Percentiles rank a stretch among this genome's conserved stretches.
phyloP scores from a whole-genome alignment of 2,329 filamentous ascomycete genomes.

The Ceratocystiopsis minuta region DNA sequence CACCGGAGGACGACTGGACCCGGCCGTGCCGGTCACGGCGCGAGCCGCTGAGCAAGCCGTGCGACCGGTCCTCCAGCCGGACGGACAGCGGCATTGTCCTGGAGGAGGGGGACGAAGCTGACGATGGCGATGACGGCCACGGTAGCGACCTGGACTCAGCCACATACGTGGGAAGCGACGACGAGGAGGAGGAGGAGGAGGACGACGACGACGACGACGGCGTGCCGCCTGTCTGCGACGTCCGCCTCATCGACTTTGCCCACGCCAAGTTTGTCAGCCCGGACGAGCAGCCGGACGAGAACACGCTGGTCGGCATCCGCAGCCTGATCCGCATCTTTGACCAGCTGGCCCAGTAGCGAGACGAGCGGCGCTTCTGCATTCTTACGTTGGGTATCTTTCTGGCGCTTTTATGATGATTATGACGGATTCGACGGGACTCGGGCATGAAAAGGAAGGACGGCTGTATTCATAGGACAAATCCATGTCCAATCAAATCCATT shows the following conservation, averaged over 20 bases:
- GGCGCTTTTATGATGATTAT: too few species aligned
- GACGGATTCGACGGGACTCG: too few species aligned
- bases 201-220: slow-evolving; percentile 36
- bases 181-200: slow-evolving; percentile 22
- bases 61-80: slow-evolving; percentile 21
- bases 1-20: too few species aligned
- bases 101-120: slow-evolving; percentile 21
- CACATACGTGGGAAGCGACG: slow-evolving; percentile 20
- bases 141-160: too few species aligned
- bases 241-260: slow-evolving; percentile 94
- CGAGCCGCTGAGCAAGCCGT: slow-evolving; percentile 8
- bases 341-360: slow-evolving; percentile 29
- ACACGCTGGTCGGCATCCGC: slow-evolving; percentile 55
- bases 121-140: slow-evolving; percentile 27
- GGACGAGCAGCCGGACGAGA: slow-evolving; percentile 73
- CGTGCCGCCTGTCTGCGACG: slow-evolving; percentile 49
- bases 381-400: too few species aligned
- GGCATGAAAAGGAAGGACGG: too few species aligned
- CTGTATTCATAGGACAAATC: too few species aligned
- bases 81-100: slow-evolving; percentile 39
- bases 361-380: too few species aligned
- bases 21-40: not conserved
- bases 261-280: slow-evolving; percentile 75
- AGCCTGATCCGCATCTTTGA: slow-evolving; percentile 55
- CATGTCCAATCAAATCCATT: too few species aligned